Conservation (phyloP, 116 monocot species). For the Trichopus zeylanicus region DNA sequence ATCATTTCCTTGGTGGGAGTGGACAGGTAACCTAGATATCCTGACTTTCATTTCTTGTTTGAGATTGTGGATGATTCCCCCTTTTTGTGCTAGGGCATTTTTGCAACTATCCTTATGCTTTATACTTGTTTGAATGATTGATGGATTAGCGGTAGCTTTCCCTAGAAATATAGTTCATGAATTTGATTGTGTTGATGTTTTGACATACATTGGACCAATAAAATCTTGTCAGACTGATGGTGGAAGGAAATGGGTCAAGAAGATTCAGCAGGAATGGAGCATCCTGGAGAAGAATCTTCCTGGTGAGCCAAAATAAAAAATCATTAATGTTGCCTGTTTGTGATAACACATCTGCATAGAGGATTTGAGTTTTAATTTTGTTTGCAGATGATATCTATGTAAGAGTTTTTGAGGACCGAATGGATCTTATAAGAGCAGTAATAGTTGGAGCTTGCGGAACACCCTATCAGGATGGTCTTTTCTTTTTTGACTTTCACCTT, state of each 20-base stretch:
- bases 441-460: conserved; percentile 86
- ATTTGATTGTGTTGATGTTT: neutral
- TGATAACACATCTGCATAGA: neutral
- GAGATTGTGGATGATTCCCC: no score
- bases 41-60: no score
- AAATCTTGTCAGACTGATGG: conserved; percentile 25
- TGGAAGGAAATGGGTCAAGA: conserved; percentile 75
- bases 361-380: neutral
- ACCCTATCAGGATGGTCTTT: conserved; percentile 94
- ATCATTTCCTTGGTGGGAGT: conserved; percentile 42
- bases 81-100: no score
- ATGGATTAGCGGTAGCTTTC: neutral
- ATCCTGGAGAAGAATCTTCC: conserved; percentile 90
- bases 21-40: conserved; percentile 69
- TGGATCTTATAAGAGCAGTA: conserved; percentile 82
- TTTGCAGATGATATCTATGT: conserved; percentile 73
- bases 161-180: neutral
- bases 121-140: neutral
- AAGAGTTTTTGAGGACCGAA: conserved; percentile 79
- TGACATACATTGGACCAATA: neutral
- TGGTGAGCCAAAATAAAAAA: conserved; percentile 45
- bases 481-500: conserved; percentile 85
- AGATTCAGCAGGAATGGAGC: conserved; percentile 83
- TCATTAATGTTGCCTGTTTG: no score
- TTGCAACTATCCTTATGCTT: no score